Base-by-base conservation (phyloP, 352 stramenopile species). In the Globisporangium middletonii region DNA sequence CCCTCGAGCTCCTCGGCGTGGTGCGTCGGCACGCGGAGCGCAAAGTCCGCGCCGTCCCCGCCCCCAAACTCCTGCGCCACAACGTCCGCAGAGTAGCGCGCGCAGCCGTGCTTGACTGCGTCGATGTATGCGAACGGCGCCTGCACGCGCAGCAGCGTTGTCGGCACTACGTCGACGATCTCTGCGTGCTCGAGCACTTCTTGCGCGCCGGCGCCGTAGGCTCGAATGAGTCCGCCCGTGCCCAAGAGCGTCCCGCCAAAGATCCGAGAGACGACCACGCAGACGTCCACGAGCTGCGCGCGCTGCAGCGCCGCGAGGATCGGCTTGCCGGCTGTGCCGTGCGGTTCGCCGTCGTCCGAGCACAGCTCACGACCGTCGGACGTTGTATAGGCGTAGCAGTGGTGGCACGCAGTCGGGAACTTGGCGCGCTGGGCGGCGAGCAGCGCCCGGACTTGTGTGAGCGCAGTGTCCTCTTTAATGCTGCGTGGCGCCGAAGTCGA, bases 311-410 rank as follows among this genome's bases (percentile, higher is more conserved):
- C 71, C 3, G 67, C 61, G 23, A 89, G 60, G 41, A 92, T 90
- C 43, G 83, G 83, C 26, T 76, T 73, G 6, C 83, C 83, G 1
- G 83, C 83, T 4, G 79, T 92, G 11, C 73, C 73, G 49, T 92
- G 83, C 12, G 83, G 83, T 53, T 92, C 83, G 49, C 83, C 79
- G 52, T 90, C 83, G 59, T 92, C 83, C 18, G 80, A 91, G 57
- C 73, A 83, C 48, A 77, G 60, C 59, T 86, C 77, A 3, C 68
- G 64, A 15, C 78, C 75, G 37, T 85, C 75, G 33, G 77, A 37
- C 1, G 72, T 76, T 42, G 68, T 83, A 62, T 78, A 87, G 30
- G 78, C 83, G 59, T 75, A 90, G 71, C 83, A 92, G 55, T 92
- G 83, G 52, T 92, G 83, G 53, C 74, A 83, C 18, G 79, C 83